Evolutionary conservation across 306 rosid species (phyloP).

Genomic region (Cucurbita moschata): DNA sequence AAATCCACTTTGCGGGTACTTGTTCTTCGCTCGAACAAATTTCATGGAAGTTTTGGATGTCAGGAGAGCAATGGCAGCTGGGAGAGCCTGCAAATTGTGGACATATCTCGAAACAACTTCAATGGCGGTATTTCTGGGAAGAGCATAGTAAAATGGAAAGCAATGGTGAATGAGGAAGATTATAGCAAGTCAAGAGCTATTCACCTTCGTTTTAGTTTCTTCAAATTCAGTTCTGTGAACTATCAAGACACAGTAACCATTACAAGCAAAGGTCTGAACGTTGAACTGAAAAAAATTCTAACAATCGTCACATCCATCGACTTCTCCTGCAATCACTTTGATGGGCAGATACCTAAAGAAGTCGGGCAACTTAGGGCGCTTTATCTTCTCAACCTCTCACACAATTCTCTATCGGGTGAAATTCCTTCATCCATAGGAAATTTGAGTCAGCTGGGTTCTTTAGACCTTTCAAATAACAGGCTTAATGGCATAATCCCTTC

Average conservation of each 20-base stretch:
- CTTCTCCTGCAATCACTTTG: background rate
- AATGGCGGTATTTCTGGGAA: background rate
- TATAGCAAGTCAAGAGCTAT: background rate
- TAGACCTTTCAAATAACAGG: conserved; percentile 20
- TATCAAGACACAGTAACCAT: background rate
- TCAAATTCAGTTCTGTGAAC: background rate
- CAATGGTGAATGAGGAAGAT: background rate
- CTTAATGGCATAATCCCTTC: conserved; percentile 14
- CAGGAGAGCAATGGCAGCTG: background rate
- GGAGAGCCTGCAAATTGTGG: conserved; percentile 5
- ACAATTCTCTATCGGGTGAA: conserved; percentile 2
- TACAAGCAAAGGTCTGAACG: background rate
- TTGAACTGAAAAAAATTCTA: background rate
- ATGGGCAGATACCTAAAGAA: background rate
- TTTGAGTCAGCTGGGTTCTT: conserved; percentile 15
- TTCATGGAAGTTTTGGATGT: conserved; percentile 9
- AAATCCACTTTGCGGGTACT: conserved; percentile 18
- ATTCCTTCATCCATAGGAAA: conserved; percentile 22
- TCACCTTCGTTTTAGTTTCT: background rate
- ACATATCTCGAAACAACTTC: conserved; percentile 12
- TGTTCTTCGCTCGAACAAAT: conserved; percentile 16
- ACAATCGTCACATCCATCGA: background rate
- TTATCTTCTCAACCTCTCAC: conserved; percentile 2
- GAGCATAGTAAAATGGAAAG: background rate
- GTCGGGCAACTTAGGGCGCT: background rate